phyloP scores from a whole-genome alignment of 495 filamentous ascomycete species.

The Jackrogersella minutella region DNA sequence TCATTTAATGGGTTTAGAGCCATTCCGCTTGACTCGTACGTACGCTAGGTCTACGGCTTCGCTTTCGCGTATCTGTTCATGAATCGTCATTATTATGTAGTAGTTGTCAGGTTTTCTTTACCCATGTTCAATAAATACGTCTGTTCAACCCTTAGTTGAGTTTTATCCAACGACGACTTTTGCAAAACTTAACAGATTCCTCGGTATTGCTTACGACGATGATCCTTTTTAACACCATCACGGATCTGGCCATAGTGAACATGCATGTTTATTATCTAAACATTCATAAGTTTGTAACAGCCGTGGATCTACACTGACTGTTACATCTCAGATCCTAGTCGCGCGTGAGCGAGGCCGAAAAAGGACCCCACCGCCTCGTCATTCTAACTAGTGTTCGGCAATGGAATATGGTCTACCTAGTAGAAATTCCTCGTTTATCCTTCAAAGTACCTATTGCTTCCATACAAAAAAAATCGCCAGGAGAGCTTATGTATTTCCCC shows the following conservation, averaged over 20 bases:
- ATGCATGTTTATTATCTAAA: conserved; percentile 5
- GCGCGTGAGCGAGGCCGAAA: conserved; percentile 26
- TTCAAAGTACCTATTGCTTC: conserved; percentile 2
- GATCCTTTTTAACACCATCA: conserved; percentile 11
- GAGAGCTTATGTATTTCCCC: background rate
- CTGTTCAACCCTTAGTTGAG: background rate
- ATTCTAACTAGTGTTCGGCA: conserved; percentile 37
- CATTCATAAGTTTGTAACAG: conserved; percentile 24
- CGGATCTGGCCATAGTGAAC: conserved; percentile 4
- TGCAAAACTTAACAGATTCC: background rate
- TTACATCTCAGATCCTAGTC: conserved; percentile 41
- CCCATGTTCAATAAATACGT: conserved; percentile 5
- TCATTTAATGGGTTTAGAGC: conserved; percentile 22
- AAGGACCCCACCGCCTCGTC: conserved; percentile 36
- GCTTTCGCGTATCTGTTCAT: conserved; percentile 23
- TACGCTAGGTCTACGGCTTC: conserved; percentile 3
- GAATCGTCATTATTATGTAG: conserved; percentile 14
- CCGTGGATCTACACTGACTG: conserved; percentile 33
- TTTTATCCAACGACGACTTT: background rate
- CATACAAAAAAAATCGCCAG: conserved; percentile 7
- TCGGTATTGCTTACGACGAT: conserved; percentile 7
- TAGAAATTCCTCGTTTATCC: conserved; percentile 24
- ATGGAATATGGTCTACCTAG: conserved; percentile 24
- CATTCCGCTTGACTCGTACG: conserved; percentile 37
- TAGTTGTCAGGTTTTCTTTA: background rate